A percentile compares a stretch with the other conserved stretches of the same genome.
These are phyloP conservation scores for Sugiyamaella valdiviana DNA, from an alignment of 805 yeast genomes.

Conservation along the genomic window DNA sequence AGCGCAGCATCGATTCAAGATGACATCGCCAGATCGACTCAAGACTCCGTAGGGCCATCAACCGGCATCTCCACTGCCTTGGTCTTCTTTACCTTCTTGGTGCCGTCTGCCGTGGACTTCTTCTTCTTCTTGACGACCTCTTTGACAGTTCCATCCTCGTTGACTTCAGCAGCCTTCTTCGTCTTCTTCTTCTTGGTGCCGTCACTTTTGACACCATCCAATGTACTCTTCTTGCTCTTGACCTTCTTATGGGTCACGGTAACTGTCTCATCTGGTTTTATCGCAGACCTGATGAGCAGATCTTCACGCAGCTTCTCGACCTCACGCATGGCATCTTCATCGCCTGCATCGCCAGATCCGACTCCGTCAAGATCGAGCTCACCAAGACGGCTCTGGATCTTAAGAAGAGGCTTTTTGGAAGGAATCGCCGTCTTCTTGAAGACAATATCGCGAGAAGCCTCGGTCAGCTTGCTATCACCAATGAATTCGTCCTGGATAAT, in stretches of 20 bases:
- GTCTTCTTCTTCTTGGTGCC: constrained; percentile 12
- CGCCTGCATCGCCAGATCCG: background rate
- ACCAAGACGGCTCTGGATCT: constrained; percentile 21
- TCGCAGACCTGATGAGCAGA: constrained; percentile 5
- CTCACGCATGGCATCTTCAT: constrained; percentile 10
- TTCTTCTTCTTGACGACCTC: constrained; percentile 2
- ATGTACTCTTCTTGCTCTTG: constrained; percentile 19
- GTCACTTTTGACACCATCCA: constrained; percentile 16
- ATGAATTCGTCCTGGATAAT: constrained; percentile 30
- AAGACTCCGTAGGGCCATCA: no score
- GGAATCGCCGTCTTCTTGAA: constrained; percentile 3
- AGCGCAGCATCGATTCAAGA: background rate
- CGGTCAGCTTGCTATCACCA: constrained; percentile 16
- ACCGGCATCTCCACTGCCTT: background rate
- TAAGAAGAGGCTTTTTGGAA: constrained; percentile 20
- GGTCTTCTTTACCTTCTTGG: background rate
- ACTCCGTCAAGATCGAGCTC: constrained; percentile 19
- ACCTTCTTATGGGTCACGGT: constrained; percentile 28
- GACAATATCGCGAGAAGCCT: constrained; percentile 3
- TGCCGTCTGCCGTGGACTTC: no score
- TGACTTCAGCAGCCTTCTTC: background rate
- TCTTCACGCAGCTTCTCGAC: constrained; percentile 10
- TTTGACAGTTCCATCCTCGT: background rate
- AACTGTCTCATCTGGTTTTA: constrained; percentile 18
- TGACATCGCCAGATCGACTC: no score